phyloP scores from a whole-genome alignment of 2,329 filamentous ascomycete genomes.

The Neofusicoccum cordaticola region DNA sequence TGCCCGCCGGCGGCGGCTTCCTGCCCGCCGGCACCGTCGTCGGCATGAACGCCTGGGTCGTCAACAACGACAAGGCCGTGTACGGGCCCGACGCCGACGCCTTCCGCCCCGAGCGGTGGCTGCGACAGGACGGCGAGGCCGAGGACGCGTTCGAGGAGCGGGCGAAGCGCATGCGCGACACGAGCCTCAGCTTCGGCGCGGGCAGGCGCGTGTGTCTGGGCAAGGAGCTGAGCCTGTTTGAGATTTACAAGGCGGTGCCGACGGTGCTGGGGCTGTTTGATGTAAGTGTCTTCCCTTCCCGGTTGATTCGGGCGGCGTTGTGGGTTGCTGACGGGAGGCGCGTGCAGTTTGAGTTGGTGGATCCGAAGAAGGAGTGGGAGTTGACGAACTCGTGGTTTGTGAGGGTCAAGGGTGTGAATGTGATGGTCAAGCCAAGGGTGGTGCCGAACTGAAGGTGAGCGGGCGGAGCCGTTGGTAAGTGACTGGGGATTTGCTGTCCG shows the following conservation, averaged over 20 bases:
- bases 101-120: slow-evolving; percentile 48
- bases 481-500: not conserved
- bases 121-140: slow-evolving; percentile 22
- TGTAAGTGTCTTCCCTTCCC: slow-evolving; percentile 26
- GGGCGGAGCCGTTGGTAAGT: not conserved
- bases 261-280: slow-evolving; percentile 47
- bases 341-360: slow-evolving; percentile 34
- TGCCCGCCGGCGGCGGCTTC: slow-evolving; percentile 28
- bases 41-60: slow-evolving; percentile 45
- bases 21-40: slow-evolving; percentile 39
- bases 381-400: slow-evolving; percentile 44
- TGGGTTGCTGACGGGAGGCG: not conserved
- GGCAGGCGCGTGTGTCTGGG: slow-evolving; percentile 5
- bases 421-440: not conserved
- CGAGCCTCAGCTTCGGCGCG: not conserved
- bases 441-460: not conserved
- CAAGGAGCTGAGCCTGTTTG: slow-evolving; percentile 7
- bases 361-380: slow-evolving; percentile 37
- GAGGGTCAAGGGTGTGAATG: not conserved
- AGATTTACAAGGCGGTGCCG: slow-evolving; percentile 50
- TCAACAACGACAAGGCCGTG: slow-evolving; percentile 40
- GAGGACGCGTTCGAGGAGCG: slow-evolving; percentile 23
- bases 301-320: not conserved
- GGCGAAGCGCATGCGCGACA: slow-evolving; percentile 18
- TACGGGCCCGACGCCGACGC: slow-evolving; percentile 40